phyloP scores from a whole-genome alignment of 352 stramenopile genomes.

The Aphanomyces astaci region DNA sequence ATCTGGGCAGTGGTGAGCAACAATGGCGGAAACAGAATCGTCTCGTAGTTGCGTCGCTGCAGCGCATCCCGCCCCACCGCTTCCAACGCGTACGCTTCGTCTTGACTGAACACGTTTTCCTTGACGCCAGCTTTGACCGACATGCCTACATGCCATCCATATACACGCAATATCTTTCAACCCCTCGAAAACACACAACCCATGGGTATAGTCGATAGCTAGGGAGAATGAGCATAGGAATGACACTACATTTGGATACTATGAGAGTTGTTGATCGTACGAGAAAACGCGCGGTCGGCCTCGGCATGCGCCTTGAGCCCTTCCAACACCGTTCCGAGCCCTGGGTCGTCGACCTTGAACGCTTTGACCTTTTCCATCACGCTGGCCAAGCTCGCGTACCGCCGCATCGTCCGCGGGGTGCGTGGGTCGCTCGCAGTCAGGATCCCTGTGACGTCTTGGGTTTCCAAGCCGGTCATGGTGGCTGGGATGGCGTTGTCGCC shows the following conservation, averaged over 20 bases:
- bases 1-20: constrained; percentile 31
- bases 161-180: too few species aligned
- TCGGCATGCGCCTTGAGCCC: neutral
- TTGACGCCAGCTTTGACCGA: constrained; percentile 10
- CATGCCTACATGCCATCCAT: neutral
- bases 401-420: neutral
- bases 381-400: neutral
- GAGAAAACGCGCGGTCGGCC: constrained; percentile 7
- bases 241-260: too few species aligned
- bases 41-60: constrained; percentile 12
- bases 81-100: constrained; percentile 4
- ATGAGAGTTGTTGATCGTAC: neutral
- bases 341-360: neutral
- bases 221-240: too few species aligned
- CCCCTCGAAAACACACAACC: too few species aligned
- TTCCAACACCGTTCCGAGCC: neutral
- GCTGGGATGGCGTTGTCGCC: neutral
- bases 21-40: constrained; percentile 26
- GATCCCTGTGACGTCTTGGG: neutral
- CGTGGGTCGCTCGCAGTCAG: neutral
- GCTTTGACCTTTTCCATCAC: neutral
- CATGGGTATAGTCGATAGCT: too few species aligned
- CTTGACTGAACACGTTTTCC: constrained; percentile 12
- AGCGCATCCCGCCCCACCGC: constrained; percentile 3
- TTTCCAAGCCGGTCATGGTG: neutral